Evolutionary conservation across 805 yeast species (phyloP), one percentile per base, ranked within the genome.

Genomic region (Ogataea sp.): DNA sequence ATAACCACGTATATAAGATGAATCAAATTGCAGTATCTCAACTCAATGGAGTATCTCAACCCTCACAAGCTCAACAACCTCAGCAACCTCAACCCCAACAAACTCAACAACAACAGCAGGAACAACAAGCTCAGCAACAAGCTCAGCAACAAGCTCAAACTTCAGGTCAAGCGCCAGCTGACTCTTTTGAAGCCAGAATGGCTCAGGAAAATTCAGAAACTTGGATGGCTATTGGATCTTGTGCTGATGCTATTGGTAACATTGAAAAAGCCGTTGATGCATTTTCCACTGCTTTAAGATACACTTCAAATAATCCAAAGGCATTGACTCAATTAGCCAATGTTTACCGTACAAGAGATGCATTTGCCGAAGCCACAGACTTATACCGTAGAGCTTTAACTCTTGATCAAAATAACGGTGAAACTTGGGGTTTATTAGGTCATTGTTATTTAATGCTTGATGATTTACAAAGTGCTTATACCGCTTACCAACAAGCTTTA

Each of bases 361-460:
- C 85, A 59, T 93, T 88, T 53, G 83, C 86, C 48, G 86, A 87
- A 58, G 97, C 97, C 14, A 94, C 96, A 13, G 97, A 93, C 58
- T 73, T 87, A 46, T 90, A 87, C 63, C 94, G 90, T 61, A 75
- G 87, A 49, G 94, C 96, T 6, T 64, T 93, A 40, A 74, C 82
- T 39, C 71, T 83, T 39, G 78, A 81, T 52, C 90, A 88, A 17
- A 90, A 85, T 56, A 80, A 87, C 51, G 96, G 97, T 42, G 97
- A 90, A 51, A 86, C 94, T 28, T 93, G 98, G 97, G 97, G 97
- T 0, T 73, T 90, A 14, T 67, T 89, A 51, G 96, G 98, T 39
- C 97, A 93, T 64, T 93, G 98, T 65, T 93, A 88, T 58, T 67
- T 93, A 50, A 93, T 93, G 96, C 68, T 89, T 58, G 98, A 93